Base-by-base conservation (phyloP, 768 basidiomycete species). In the Gyrodon lividus region DNA sequence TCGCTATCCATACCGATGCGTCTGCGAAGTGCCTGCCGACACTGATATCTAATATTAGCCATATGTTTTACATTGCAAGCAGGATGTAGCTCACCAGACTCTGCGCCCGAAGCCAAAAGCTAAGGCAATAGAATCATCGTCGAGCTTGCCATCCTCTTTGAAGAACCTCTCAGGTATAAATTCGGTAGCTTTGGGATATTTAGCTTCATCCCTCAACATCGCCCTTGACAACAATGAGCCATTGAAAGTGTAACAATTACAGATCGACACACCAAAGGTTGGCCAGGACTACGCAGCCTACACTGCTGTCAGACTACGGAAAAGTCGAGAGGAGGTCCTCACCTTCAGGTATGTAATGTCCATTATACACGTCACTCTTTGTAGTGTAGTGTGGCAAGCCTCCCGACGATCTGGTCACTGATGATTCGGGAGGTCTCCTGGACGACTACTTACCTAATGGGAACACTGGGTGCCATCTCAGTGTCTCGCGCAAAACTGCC, bases 401-500 rank as follows among this genome's bases (percentile, higher is more conserved):
- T 70, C 49, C 44, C 17, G 19, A 41, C 10, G 30, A 35, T n/a
- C 8, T 9, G 28, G 34, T 50, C 42, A 47, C 30, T 37, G 9
- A 16, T 17, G 30, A 35, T 20, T 33, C 26, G 8, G 41, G 30
- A 13, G 6, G n/a, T 26, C 30, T n/a, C 28, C 34, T 19, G 5
- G 28, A 22, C 14, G 24, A 42, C 28, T 39, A 46, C 61, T 50
- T 44, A 57, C 66, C 68, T 48, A 68, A 48, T 5, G 66, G 66
- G 52, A 70, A 64, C 8, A 68, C 68, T 5, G 66, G 66, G 39
- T 70, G 64, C 66, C 66, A 68, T 43, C 66, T 66, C 42, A 69
- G 31, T 16, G 65, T 69, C 59, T 71, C 72, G 31, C 71, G 71
- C 45, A 73, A 35, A 46, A 72, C 47, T 17, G 70, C 70, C 2